Evolutionary conservation across 306 rosid genomes (phyloP), one percentile per base, ranked within the genome.

Genomic region (Mimosa bimucronata): DNA sequence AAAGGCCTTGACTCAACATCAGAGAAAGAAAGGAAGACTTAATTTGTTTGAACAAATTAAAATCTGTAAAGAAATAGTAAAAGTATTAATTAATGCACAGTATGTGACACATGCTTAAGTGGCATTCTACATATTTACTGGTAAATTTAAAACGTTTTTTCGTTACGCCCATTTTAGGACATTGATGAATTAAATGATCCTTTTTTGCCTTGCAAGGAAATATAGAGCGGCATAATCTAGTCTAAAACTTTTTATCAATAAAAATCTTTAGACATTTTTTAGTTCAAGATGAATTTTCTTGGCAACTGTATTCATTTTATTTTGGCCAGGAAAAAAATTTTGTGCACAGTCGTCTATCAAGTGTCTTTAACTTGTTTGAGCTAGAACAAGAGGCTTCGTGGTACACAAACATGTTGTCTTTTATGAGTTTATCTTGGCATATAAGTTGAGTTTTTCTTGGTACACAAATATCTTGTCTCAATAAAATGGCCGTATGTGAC

Each of bases 391-490:
- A 66, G 45, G 21, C 34, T 29, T 64, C 28, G 16, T 21, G 12
- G 53, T 29, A 64, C 19, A 16, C 31, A 61, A 61, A 45, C 80
- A 48, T 42, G 11, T 72, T 48, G 10, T 15, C 23, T 18, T 34
- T 66, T n/a, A 18, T 66, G 13, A 23, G 34, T 40, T 23, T 45
- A 28, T 14, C 38, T 40, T 37, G 50, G 66, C 44, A 61, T 50
- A 26, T 7, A 14, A 55, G 34, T 55, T 30, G 42, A n/a, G n/a
- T n/a, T n/a, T n/a, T n/a, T n/a, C n/a, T n/a, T n/a, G n/a, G n/a
- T n/a, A n/a, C n/a, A n/a, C n/a, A n/a, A n/a, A n/a, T n/a, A 34
- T 52, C 73, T 73, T 23, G 23, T 25, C 66, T 73, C 58, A 23
- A 23, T 64, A 25, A 73, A 45, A 80, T 62, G 21, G 30, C 19